phyloP scores from a whole-genome alignment of 257 asterid genomes.

The Forsythia suspensa region DNA sequence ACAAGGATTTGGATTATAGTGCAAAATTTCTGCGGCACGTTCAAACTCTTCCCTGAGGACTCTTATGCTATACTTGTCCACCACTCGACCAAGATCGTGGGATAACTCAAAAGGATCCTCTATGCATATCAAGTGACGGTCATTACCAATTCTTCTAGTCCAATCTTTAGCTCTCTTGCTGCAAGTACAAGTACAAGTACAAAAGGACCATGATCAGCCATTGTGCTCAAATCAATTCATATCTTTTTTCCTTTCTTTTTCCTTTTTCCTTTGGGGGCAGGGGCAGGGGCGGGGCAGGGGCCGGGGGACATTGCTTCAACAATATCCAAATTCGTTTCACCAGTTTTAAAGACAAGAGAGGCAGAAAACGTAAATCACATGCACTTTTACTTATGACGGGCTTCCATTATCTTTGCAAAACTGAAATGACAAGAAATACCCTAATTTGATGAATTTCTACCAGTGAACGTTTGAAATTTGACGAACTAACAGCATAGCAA shows the following conservation, averaged over 20 bases:
- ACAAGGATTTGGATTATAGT: slow-evolving; percentile 63
- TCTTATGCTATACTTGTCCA: slow-evolving; percentile 77
- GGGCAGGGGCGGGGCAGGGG: background rate
- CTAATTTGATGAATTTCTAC: background rate
- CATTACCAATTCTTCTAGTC: slow-evolving; percentile 93
- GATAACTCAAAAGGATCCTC: slow-evolving; percentile 92
- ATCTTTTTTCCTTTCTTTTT: background rate
- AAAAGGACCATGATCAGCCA: slow-evolving; percentile 1
- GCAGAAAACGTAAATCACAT: background rate
- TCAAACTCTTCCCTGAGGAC: slow-evolving; percentile 93
- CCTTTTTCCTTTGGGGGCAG: background rate
- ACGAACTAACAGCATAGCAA: background rate
- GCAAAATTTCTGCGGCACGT: slow-evolving; percentile 92
- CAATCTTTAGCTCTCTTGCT: slow-evolving; percentile 89
- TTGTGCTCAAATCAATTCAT: background rate
- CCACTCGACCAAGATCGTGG: slow-evolving; percentile 97
- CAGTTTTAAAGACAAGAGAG: background rate
- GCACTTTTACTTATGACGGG: background rate
- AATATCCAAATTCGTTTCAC: too few species aligned
- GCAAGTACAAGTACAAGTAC: slow-evolving; percentile 10
- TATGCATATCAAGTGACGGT: slow-evolving; percentile 92
- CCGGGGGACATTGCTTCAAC: background rate
- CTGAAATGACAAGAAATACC: background rate
- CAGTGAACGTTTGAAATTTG: background rate
- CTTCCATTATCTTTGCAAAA: background rate